Base-by-base conservation (phyloP, 148 eudicot species). In the Rhododendron molle region DNA sequence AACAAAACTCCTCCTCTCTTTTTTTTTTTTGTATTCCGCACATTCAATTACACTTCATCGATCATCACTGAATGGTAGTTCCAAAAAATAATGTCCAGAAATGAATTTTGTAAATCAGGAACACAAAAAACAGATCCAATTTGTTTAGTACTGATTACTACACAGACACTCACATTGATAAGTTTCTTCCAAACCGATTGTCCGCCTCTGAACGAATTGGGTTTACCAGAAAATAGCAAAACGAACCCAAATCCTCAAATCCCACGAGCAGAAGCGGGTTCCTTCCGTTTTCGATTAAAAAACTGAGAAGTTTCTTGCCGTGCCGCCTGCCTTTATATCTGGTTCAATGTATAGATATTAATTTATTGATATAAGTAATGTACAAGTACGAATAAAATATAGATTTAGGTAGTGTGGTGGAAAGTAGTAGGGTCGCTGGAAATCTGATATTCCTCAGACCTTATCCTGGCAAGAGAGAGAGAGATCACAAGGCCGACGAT, bases 401-500 rank as follows among this genome's bases (percentile, higher is more conserved):
- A 14, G 14, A n/a, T 79, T 23, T 47, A 26, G 32, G 60, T n/a
- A 26, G 10, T 6, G 13, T 52, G 67, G 58, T 82, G 23, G 54
- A 65, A 26, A 26, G 72, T 9, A 0, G 71, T 65, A 38, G 85
- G 84, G 78, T 18, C 85, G 12, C 76, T 2, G 8, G 52, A 16
- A 9, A 82, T 83, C 78, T 43, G 44, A 44, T 44, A 67, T 83
- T 83, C 85, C 85, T 69, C 76, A 43, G 84, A 65, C 71, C 84
- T 82, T 82, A 62, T 82, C 84, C 82, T 49, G 58, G 60, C 38
- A 28, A 28, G 60, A 3, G 76, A 5, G 7, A 40, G 44, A 40
- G 44, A 40, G 1, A 46, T 32, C n/a, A 21, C 74, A 69, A 69
- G 36, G 13, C 74, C 73, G n/a, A n/a, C n/a, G 12, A 69, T 11